Base-by-base conservation (phyloP, 495 filamentous ascomycete genomes). In the Schizothecium vesticola region DNA sequence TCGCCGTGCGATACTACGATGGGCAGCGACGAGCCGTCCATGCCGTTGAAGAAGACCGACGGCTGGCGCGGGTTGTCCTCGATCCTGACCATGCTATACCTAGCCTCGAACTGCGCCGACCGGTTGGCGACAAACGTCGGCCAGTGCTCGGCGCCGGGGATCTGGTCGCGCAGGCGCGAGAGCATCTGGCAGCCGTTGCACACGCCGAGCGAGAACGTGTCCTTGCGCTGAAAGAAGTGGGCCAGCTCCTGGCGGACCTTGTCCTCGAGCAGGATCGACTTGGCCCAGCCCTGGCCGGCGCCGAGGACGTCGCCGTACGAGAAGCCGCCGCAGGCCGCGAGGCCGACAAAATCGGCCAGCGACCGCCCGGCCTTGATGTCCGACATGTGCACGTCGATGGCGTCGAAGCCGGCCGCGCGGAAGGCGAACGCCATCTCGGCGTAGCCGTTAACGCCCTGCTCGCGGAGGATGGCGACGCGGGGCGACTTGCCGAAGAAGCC, bases 151-250 rank as follows among this genome's bases (percentile, higher is more conserved):
- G 94, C 87, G 24, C 96, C 95, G 3, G 93, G 94, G 68, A 99
- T 96, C 33, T 97, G 80, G 26, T 89, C 87, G 75, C 90, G 91
- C 19, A 99, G 84, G 21, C 90, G 87, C 13, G 89, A 90, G 23
- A 98, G 84, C 87, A 99, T 97, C 79, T 99, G 95, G 72, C 95
- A 97, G 59, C 95, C 95, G 77, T 99, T 99, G 86, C 95, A 98
- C 25, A 98, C 94, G 63, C 96, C 95, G 1, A 99, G 85, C 9
- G 91, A 86, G 79, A 99, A 99, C 10, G 95, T 97, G 70, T 97
- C 91, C 36, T 87, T 86, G 43, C 96, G 87, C 74, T 89, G 86
- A 79, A 99, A 98, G 87, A 99, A 99, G 9, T 76, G 75, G 70
- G 90, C 79, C 80, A 98, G 96, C 71, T 94, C 89, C 59, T 80